Base-by-base conservation (phyloP, 495 filamentous ascomycete species). In the Tuber melanosporum region DNA sequence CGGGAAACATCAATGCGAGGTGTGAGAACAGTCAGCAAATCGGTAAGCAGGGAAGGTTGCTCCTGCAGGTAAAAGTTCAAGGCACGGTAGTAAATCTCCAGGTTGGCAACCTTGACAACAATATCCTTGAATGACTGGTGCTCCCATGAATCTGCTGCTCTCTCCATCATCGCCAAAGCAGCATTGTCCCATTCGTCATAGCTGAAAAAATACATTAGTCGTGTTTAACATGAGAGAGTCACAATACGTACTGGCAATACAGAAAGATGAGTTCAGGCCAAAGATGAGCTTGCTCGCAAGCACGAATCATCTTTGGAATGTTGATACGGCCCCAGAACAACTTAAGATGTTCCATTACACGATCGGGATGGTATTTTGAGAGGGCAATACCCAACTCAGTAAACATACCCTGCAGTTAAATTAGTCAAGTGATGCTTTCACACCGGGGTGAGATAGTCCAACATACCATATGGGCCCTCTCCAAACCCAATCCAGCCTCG, bases 81-180 rank as follows among this genome's bases (percentile, higher is more conserved):
- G 43, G 94, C 92, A 46, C 94, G 93, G 88, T 99, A 99, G 86
- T 97, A 98, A 84, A 99, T 98, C 85, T 99, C 96, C 83, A 98
- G 85, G 86, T 99, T 99, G 81, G 95, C 93, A 77, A 97, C 95
- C 89, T 98, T 98, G 86, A 97, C 91, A 75, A 97, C 88, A 77
- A 97, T 98, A 85, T 98, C 96, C 89, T 98, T 98, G 91, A 99
- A 98, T 44, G 95, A 96, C 85, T 98, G 95, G 86, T 99, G 96
- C 85, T 99, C 96, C 96, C 96, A 99, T 4, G 96, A 93, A 86
- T 98, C 95, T 73, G 97, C 91, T 49, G 96, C 93, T 81, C 95
- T 93, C 88, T 99, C 96, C 94, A 99, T 99, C 89, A 99, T 98
- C 47, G 96, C 94, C 75, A 99, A 89, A 39, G 95, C 95, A 42